Base-by-base conservation (phyloP, 768 basidiomycete genomes). In the Lactarius indigo region DNA sequence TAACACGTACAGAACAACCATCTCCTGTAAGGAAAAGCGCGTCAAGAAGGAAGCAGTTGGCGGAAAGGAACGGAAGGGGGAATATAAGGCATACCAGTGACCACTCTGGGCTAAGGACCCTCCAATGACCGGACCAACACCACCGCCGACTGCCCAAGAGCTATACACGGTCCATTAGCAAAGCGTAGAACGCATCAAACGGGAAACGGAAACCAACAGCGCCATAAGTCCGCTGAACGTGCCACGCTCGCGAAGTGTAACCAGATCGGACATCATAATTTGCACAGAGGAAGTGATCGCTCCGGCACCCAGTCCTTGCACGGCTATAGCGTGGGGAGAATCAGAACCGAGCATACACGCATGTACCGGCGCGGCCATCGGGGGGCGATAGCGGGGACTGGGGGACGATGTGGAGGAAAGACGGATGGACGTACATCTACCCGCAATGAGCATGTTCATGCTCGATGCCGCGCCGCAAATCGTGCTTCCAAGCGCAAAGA, bases 261-360 rank as follows among this genome's bases (percentile, higher is more conserved):
- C 77, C 2, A 79, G 66, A 26, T 79, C 78, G 0, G 75, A 71
- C 20, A 79, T 42, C 30, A 78, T 72, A n/a, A 77, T 78, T 10
- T 70, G 68, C 15, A 73, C 62, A 3, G 78, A 64, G 23, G 75
- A 65, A 23, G 72, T 63, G 37, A 76, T 74, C 1, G 71, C 75
- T 5, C 74, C 75, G 8, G 72, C 75, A 17, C 75, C 75, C 17
- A 73, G 47, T 13, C 75, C 75, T 61, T 75, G 75, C n/a, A 76
- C 63, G 8, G 70, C 70, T 73, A 42, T 23, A 18, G 33, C 5
- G 20, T 23, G 15, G 20, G 6, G 31, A 17, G n/a, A 39, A 30
- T 35, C 20, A 35, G 20, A 31, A 33, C 30, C 23, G 12, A 20
- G 54, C 56, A n/a, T 42, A 55, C 26, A 28, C 12, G 18, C 41